Conservation (phyloP, 305 asterid species). For the Plantago lanceolata region DNA sequence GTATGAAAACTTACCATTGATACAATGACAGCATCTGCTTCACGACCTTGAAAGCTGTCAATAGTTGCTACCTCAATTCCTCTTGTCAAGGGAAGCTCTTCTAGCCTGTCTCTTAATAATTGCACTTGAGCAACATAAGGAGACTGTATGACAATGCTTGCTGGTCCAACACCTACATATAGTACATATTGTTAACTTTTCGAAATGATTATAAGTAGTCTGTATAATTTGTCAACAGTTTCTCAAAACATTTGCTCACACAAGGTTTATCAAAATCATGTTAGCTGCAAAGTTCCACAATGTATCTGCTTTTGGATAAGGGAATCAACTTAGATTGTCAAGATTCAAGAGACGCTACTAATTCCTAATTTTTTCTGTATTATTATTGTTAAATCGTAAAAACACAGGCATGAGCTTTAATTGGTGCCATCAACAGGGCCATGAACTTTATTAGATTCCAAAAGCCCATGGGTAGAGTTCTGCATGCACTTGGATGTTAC, state of each 20-base stretch:
- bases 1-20: slow-evolving; percentile 62
- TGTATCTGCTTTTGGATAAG: background rate
- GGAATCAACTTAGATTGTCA: background rate
- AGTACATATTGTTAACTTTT: slow-evolving; percentile 14
- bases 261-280: background rate
- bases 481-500: background rate
- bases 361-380: background rate
- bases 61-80: slow-evolving; percentile 92
- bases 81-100: slow-evolving; percentile 66
- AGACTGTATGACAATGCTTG: slow-evolving; percentile 85
- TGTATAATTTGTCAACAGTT: background rate
- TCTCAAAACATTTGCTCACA: background rate
- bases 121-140: slow-evolving; percentile 99
- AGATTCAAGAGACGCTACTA: background rate
- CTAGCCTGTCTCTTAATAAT: slow-evolving; percentile 78
- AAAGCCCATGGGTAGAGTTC: background rate
- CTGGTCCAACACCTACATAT: slow-evolving; percentile 73
- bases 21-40: slow-evolving; percentile 92
- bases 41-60: slow-evolving; percentile 99
- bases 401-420: background rate
- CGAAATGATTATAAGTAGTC: background rate
- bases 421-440: background rate
- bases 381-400: background rate
- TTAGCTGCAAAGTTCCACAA: background rate
- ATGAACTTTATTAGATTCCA: background rate